These are phyloP conservation scores for Leccinum longicurvipes DNA, from an alignment of 768 basidiomycete species.

Conservation along the genomic window DNA sequence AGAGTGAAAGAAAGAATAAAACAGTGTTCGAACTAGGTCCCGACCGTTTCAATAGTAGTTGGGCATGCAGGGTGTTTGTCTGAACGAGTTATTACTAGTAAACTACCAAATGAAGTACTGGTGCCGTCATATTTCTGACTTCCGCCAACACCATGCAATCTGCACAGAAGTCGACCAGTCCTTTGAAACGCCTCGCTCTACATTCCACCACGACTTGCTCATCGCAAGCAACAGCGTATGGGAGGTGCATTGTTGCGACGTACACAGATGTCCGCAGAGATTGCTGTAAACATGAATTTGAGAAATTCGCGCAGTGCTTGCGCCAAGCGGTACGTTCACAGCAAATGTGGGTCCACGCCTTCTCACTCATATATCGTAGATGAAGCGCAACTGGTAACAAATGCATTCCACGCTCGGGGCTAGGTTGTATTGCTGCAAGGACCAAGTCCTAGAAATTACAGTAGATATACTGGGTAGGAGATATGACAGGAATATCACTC, in stretches of 20 bases:
- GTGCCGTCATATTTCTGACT: too few relatives aligned
- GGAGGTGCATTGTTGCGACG: slow-evolving; percentile 78
- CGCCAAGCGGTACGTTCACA: slow-evolving; percentile 63
- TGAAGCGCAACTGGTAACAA: slow-evolving; percentile 55
- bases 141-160: slow-evolving; percentile 16
- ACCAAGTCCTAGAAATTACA: slow-evolving; percentile 11
- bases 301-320: slow-evolving; percentile 79
- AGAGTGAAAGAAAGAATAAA: background rate
- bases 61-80: background rate
- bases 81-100: too few relatives aligned
- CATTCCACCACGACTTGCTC: slow-evolving; percentile 73
- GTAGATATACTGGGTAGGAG: slow-evolving; percentile 13
- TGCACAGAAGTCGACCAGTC: slow-evolving; percentile 35
- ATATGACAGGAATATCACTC: slow-evolving; percentile 17
- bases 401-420: background rate
- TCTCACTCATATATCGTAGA: slow-evolving; percentile 31
- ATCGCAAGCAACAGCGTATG: slow-evolving; percentile 73
- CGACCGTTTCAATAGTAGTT: background rate
- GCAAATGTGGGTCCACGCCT: background rate
- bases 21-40: background rate
- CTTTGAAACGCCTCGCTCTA: slow-evolving; percentile 62
- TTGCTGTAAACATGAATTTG: slow-evolving; percentile 81
- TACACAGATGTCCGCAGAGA: slow-evolving; percentile 86
- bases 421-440: slow-evolving; percentile 6
- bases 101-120: too few relatives aligned